Percentiles rank a stretch among this genome's conserved stretches.
These are phyloP conservation scores for Xanthoconium stramineum DNA, from an alignment of 768 basidiomycete genomes.

Conservation along the genomic window DNA sequence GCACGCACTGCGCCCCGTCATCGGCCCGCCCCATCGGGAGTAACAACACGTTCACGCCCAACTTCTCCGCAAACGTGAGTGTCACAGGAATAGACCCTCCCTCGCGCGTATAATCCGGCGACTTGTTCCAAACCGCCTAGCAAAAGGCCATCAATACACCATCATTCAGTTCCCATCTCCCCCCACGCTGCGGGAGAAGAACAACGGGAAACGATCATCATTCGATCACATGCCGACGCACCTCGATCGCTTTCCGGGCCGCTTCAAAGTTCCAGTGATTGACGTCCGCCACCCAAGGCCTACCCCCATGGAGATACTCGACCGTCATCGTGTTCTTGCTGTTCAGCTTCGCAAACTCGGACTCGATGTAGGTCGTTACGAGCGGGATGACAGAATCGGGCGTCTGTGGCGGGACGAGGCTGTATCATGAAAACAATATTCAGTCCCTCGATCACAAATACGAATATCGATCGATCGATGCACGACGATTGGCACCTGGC, in stretches of 20 bases:
- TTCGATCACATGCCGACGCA: conserved; percentile 19
- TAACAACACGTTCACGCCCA: conserved; percentile 83
- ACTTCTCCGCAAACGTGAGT: conserved; percentile 85
- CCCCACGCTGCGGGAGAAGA: conserved; percentile 50
- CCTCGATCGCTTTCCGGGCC: conserved; percentile 81
- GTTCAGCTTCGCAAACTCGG: conserved; percentile 81
- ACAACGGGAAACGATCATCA: too few species aligned
- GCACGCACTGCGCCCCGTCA: conserved; percentile 85
- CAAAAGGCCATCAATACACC: not conserved
- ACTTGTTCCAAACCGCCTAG: conserved; percentile 56
- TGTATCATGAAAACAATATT: conserved; percentile 16
- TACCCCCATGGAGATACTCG: conserved; percentile 76
- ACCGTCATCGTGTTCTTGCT: conserved; percentile 79
- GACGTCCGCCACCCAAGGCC: conserved; percentile 83
- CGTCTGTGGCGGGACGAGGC: conserved; percentile 83
- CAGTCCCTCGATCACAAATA: not conserved
- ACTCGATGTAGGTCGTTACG: conserved; percentile 65
- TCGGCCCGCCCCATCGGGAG: conserved; percentile 94
- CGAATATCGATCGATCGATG: not conserved
- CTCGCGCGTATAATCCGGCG: conserved; percentile 83
- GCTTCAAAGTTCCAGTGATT: conserved; percentile 95
- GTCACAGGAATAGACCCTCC: conserved; percentile 96
- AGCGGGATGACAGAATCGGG: conserved; percentile 70
- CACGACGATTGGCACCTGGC: not conserved
- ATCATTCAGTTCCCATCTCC: conserved; percentile 53